Conservation (phyloP, 148 eudicot genomes). For the Nepenthes mirabilis region DNA sequence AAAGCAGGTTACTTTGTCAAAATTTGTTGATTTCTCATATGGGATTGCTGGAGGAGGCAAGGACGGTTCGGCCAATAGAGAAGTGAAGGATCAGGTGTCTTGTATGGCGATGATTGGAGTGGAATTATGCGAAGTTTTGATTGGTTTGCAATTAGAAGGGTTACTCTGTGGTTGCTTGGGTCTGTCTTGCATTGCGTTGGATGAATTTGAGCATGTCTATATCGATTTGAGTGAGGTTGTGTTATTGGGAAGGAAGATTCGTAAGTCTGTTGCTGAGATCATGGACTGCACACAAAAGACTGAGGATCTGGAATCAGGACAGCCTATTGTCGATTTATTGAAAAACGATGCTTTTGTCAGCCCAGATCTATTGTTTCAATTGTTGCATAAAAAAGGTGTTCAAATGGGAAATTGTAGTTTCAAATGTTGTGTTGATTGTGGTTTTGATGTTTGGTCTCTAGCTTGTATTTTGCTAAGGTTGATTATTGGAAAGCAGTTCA, state of each 20-base stretch:
- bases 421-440: constrained; percentile 17
- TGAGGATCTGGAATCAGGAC: constrained; percentile 10
- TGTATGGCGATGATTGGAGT: constrained; percentile 26
- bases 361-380: constrained; percentile 51
- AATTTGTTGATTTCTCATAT: constrained; percentile 2
- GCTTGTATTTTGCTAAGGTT: constrained; percentile 52
- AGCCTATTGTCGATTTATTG: constrained; percentile 10
- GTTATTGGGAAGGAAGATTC: constrained; percentile 29
- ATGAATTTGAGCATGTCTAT: constrained; percentile 45
- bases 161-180: constrained; percentile 43
- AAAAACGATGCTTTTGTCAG: constrained; percentile 33
- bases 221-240: constrained; percentile 39
- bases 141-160: constrained; percentile 36
- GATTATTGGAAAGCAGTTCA: constrained; percentile 47
- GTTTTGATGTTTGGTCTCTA: constrained; percentile 70
- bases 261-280: constrained; percentile 14
- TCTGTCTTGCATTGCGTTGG: constrained; percentile 36
- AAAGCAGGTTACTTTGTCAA: constrained; percentile 12
- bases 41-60: constrained; percentile 5
- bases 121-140: constrained; percentile 54
- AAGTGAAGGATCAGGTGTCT: constrained; percentile 5
- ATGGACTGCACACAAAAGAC: constrained; percentile 3
- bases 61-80: neutral
- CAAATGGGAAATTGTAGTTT: constrained; percentile 14
- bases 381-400: constrained; percentile 23